These are phyloP conservation scores for Trichoderma hamatum DNA, from an alignment of 2,329 filamentous ascomycete genomes.

Conservation along the genomic window DNA sequence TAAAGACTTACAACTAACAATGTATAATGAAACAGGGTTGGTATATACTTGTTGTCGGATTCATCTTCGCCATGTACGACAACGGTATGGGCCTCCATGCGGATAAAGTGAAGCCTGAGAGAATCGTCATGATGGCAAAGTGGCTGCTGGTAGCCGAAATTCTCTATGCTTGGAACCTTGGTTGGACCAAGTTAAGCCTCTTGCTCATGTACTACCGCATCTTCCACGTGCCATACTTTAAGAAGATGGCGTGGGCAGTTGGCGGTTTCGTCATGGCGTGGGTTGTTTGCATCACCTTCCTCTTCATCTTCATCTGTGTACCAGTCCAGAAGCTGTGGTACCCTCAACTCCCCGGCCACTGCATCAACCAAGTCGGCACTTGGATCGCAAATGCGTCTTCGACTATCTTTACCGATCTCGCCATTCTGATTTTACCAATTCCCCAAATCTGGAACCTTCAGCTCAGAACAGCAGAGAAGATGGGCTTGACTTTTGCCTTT, in stretches of 20 bases:
- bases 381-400: constrained; percentile 55
- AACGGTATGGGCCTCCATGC: constrained; percentile 53
- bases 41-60: constrained; percentile 47
- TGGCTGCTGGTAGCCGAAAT: constrained; percentile 52
- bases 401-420: constrained; percentile 51
- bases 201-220: constrained; percentile 58
- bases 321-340: constrained; percentile 56
- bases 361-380: constrained; percentile 53
- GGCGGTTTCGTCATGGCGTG: constrained; percentile 50
- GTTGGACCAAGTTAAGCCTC: constrained; percentile 54
- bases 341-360: constrained; percentile 47
- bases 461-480: constrained; percentile 46
- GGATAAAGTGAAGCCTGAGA: constrained; percentile 39
- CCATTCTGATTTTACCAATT: constrained; percentile 50
- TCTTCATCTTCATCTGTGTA: constrained; percentile 56
- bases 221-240: constrained; percentile 50
- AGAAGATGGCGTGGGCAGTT: constrained; percentile 46
- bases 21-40: constrained; percentile 38
- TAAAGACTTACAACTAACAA: neutral
- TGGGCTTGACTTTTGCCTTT: constrained; percentile 50
- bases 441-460: constrained; percentile 51
- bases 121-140: constrained; percentile 51
- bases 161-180: constrained; percentile 52
- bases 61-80: constrained; percentile 52
- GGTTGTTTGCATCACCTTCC: constrained; percentile 51